Evolutionary conservation across 768 basidiomycete genomes (phyloP), one percentile per base, ranked within the genome.

Genomic region (Floccularia luteovirens): DNA sequence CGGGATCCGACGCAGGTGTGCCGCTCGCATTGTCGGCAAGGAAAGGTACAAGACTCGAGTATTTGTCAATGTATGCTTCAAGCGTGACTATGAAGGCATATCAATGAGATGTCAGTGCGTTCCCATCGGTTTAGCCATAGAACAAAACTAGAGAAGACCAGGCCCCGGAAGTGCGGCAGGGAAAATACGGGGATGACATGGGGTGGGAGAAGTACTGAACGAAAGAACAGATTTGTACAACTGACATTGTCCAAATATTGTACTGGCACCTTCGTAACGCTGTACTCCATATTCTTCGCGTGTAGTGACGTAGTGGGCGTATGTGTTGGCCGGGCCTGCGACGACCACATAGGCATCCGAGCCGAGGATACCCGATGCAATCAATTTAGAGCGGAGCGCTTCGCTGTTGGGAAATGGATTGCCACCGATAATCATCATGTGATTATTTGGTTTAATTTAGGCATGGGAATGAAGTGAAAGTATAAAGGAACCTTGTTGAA

Each of bases 251-350:
- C 87, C 86, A 57, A 77, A 88, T 32, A 88, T 67, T 6, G 82
- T 88, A 31, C 85, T 87, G 1, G 82, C 85, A 36, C 85, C 87
- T 59, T 89, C 87, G 48, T 87, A 87, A 36, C 87, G 70, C 57
- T 89, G 87, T 11, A 83, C 60, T 17, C 67, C 59, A 54, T 85
- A 88, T 56, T 86, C 84, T 56, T 89, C 83, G 7, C 62, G 67
- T 21, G 83, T 87, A 1, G 83, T 63, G 38, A 86, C 67, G 53
- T 87, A 85, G 59, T 87, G 85, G 0, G 65, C 74, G 51, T 89
- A 89, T 4, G 82, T 80, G 47, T 88, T 89, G 4, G 83, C 84
- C n/a, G 87, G 87, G 11, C 84, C 87, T 11, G 82, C 79, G 41
- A 87, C 61, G 38, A 87, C 83, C 44, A 89, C 82, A 47, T 84